phyloP scores from a whole-genome alignment of 805 yeast species.

The Suhomyces kilbournensis region DNA sequence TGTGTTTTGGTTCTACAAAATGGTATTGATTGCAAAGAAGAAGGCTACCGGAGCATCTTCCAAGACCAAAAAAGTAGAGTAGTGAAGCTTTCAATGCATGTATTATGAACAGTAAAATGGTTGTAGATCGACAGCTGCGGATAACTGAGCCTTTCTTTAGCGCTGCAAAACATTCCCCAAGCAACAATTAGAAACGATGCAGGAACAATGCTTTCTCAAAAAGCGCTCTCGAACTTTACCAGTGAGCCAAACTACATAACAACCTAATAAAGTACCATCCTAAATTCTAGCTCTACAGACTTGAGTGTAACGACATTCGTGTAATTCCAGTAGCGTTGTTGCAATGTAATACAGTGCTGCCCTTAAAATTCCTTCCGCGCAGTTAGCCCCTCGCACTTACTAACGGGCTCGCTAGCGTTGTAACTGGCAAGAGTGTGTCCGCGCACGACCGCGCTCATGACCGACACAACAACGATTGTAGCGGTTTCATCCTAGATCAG shows the following conservation, averaged over 20 bases:
- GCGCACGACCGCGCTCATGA: conserved; percentile 5
- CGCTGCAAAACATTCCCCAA: background rate
- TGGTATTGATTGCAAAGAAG: conserved; percentile 72
- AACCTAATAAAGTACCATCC: too few relatives aligned
- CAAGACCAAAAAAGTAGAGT: conserved; percentile 1
- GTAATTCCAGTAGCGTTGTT: background rate
- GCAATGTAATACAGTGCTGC: background rate
- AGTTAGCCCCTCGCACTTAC: background rate
- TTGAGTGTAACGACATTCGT: background rate
- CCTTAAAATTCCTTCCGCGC: background rate
- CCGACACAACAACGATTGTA: conserved; percentile 4
- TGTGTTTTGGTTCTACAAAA: conserved; percentile 82
- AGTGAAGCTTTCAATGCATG: background rate
- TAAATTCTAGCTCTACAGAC: too few relatives aligned
- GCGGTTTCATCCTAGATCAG: background rate
- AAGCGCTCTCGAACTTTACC: background rate
- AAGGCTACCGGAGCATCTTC: conserved; percentile 22
- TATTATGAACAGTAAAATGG: background rate
- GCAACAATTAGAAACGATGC: background rate
- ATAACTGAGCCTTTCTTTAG: background rate
- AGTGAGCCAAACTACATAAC: background rate
- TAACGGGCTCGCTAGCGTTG: background rate
- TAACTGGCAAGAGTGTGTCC: background rate
- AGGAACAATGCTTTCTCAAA: background rate
- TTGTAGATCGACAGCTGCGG: background rate